Base-by-base conservation (phyloP, 2,329 filamentous ascomycete genomes). In the Diplodia mutila region DNA sequence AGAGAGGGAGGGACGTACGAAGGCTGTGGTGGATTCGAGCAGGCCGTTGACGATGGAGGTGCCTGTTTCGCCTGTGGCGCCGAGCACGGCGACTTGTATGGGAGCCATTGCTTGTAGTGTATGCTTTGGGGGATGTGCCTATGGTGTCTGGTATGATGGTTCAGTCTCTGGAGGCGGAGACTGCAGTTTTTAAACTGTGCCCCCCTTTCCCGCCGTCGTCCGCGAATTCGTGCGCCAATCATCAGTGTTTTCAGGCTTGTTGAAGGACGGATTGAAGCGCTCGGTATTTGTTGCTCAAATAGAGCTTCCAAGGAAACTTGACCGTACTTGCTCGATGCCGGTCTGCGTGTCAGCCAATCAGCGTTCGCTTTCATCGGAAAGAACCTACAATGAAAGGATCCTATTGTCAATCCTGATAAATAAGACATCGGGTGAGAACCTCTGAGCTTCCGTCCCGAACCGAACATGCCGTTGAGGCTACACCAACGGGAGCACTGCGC, bases 11-110 rank as follows among this genome's bases (percentile, higher is more conserved):
- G 0, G 1, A 3, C 23, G 8, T 32, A 61, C 39, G 25, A 46
- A 48, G 21, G n/a, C 2, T 2, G 55, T 46, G 3, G 25, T 7
- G 14, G 39, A 53, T 18, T 67, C 74, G 9, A 83, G 66, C 2
- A 84, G 72, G 5, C 75, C 80, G 14, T 82, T 69, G 18, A 81
- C 69, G 32, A 84, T 79, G 1, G 77, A 78, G 0, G 66, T 67
- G 14, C 81, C 82, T 0, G 81, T 83, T 39, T 77, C 73, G 11
- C 82, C 82, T 9, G 81, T 80, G 4, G 80, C 81, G n/a, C 82
- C 81, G 4, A 80, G 66, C 11, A 82, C 69, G 5, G 72, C 75
- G 14, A 80, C 76, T 29, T 75, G 77, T 66, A 76, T 73, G 7
- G 37, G 18, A 9, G 25, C 14, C 55, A 48, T 61, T 23, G 4